Evolutionary conservation across 176 grass and related monocot species (phyloP), one percentile per base, ranked within the genome.

Genomic region (maize (Zea mays)): DNA sequence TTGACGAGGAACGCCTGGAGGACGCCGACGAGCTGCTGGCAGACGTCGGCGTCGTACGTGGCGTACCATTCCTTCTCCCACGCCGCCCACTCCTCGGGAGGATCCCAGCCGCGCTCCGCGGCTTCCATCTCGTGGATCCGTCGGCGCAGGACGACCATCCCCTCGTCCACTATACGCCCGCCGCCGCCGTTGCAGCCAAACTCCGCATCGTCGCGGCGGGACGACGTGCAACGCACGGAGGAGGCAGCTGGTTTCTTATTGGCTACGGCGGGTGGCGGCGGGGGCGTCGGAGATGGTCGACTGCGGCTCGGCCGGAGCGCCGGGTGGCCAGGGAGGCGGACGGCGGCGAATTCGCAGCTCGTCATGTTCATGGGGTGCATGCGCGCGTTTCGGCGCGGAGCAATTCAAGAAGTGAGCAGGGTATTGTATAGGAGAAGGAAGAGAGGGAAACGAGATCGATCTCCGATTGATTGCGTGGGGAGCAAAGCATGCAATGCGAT

Each of bases 51-150:
- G 50, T 74, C 77, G 72, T 91, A 91, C 61, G 36, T 78, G 72
- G 12, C 80, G 86, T 85, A 57, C 62, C 83, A 87, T 37, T 85
- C 82, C 84, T 86, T 86, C 77, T 93, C 90, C 90, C 87, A 87
- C 11, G 72, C 73, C 69, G 71, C 67, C 90, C 90, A 90, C 4
- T 85, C 55, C 8, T 58, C 4, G 9, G 87, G 87, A 6, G 84
- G 71, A 55, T 85, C 77, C 71, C 80, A 83, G 62, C 66, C 55
- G 36, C 10, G n/a, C 87, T 93, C 90, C 17, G 84, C 87, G 8
- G 73, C 65, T 54, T 36, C 73, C 58, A 81, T 69, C 84, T 90
- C 90, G 15, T 90, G 73, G 68, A 90, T 90, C 52, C 73, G 67
- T 56, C 86, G 75, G 16, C 87, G 63, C 8, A 93, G 87, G 4